Conservation (phyloP, 768 basidiomycete genomes). For the Fibroporia radiculosa region DNA sequence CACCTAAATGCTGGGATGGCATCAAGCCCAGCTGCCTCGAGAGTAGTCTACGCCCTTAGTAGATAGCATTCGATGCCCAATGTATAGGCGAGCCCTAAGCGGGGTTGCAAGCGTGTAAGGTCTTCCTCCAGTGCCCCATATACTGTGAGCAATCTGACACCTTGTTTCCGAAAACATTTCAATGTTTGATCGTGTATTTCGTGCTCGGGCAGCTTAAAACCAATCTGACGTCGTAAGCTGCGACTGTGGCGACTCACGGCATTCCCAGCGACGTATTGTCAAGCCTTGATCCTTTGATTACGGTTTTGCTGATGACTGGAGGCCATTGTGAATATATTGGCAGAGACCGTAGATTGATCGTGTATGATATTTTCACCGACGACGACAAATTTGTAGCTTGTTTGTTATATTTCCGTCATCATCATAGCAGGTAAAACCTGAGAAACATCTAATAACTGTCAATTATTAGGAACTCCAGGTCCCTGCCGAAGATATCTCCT, state of each 20-base stretch:
- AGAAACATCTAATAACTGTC: no score
- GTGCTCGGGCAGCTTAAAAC: slow-evolving; percentile 74
- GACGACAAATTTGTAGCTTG: no score
- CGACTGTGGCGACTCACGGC: slow-evolving; percentile 64
- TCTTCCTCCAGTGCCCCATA: slow-evolving; percentile 55
- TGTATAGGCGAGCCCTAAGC: slow-evolving; percentile 75
- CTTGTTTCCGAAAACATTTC: neutral
- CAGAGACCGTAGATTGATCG: no score
- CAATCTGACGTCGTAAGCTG: slow-evolving; percentile 74
- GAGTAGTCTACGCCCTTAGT: slow-evolving; percentile 36
- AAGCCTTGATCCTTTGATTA: slow-evolving; percentile 69
- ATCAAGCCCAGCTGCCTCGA: slow-evolving; percentile 54
- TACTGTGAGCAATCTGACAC: slow-evolving; percentile 41
- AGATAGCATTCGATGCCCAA: slow-evolving; percentile 73
- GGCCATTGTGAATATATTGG: no score
- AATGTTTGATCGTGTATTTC: slow-evolving; percentile 46
- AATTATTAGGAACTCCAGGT: no score
- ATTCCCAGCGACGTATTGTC: slow-evolving; percentile 72
- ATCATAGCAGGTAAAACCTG: no score
- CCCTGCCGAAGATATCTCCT: no score
- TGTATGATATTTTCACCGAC: no score
- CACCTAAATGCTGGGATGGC: slow-evolving; percentile 66
- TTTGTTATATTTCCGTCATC: no score
- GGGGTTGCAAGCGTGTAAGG: slow-evolving; percentile 64
- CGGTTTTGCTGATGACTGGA: slow-evolving; percentile 75